phyloP scores from a whole-genome alignment of 1,139 yeast species.

The Lizanozyma gosingica region DNA sequence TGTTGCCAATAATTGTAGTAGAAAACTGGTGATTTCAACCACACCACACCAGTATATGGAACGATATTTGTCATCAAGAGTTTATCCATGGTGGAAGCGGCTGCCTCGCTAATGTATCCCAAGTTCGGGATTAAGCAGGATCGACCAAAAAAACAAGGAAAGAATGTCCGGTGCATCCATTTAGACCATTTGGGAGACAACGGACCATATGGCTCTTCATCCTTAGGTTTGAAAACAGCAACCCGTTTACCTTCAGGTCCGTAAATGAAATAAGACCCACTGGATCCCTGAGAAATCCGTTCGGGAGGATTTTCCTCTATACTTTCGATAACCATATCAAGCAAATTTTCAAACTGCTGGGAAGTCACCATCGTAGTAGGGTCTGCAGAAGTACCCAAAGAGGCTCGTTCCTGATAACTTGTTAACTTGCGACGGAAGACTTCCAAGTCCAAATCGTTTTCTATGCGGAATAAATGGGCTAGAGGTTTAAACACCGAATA shows the following conservation, averaged over 20 bases:
- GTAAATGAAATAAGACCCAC: conserved; percentile 61
- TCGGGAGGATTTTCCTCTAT: conserved; percentile 40
- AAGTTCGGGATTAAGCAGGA: conserved; percentile 65
- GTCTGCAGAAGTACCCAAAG: conserved; percentile 3
- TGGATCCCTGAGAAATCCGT: conserved; percentile 57
- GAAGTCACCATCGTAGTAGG: conserved; percentile 22
- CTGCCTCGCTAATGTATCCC: conserved; percentile 67
- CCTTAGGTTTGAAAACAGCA: conserved; percentile 72
- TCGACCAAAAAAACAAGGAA: conserved; percentile 72
- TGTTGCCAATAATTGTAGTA: conserved; percentile 40
- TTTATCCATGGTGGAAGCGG: conserved; percentile 58
- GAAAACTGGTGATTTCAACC: conserved; percentile 44
- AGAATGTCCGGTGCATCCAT: conserved; percentile 68
- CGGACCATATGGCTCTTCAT: conserved; percentile 78
- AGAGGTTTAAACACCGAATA: conserved; percentile 45
- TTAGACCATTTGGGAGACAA: conserved; percentile 74
- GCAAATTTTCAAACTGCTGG: conserved; percentile 25
- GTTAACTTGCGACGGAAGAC: conserved; percentile 5
- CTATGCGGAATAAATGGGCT: conserved; percentile 10
- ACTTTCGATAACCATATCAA: conserved; percentile 31
- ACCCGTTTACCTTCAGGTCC: conserved; percentile 23
- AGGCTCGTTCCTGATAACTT: conserved; percentile 3
- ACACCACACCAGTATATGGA: conserved; percentile 56
- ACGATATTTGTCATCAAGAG: conserved; percentile 52
- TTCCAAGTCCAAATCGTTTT: conserved; percentile 5